Percentiles rank a stretch among this genome's conserved stretches.
Evolutionary conservation across 306 rosid genomes (phyloP).

Genomic region (Dicorynia guianensis): DNA sequence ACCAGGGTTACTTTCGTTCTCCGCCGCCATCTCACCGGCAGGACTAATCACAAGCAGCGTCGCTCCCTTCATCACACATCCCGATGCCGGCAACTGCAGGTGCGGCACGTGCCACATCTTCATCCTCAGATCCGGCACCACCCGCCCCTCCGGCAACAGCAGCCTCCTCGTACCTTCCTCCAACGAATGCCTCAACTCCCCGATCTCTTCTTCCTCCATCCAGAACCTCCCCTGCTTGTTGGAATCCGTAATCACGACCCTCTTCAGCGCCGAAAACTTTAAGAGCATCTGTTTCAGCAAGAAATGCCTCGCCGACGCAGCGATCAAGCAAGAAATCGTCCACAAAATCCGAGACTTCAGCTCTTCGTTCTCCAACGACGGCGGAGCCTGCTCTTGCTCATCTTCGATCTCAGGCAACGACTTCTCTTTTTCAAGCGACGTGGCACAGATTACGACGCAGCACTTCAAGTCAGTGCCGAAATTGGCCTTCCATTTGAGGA

Average conservation of each 20-base stretch:
- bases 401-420: no score
- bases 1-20: neutral
- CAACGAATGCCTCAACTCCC: conserved; percentile 39
- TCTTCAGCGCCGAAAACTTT: conserved; percentile 36
- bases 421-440: conserved; percentile 17
- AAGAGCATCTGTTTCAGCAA: conserved; percentile 44
- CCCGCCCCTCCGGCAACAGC: conserved; percentile 36
- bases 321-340: conserved; percentile 39
- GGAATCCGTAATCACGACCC: conserved; percentile 42
- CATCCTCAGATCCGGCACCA: conserved; percentile 50
- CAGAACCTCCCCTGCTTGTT: conserved; percentile 41
- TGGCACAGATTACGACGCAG: conserved; percentile 49
- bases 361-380: neutral
- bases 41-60: conserved; percentile 48
- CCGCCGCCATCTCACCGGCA: neutral
- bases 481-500: conserved; percentile 51
- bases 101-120: conserved; percentile 52
- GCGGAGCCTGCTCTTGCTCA: neutral
- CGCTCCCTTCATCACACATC: conserved; percentile 50
- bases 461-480: conserved; percentile 44
- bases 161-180: conserved; percentile 37
- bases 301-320: conserved; percentile 55
- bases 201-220: conserved; percentile 44
- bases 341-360: conserved; percentile 26
- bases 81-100: conserved; percentile 40